phyloP scores from a whole-genome alignment of 345 rosid genomes.

The Chamaenerion angustifolium region DNA sequence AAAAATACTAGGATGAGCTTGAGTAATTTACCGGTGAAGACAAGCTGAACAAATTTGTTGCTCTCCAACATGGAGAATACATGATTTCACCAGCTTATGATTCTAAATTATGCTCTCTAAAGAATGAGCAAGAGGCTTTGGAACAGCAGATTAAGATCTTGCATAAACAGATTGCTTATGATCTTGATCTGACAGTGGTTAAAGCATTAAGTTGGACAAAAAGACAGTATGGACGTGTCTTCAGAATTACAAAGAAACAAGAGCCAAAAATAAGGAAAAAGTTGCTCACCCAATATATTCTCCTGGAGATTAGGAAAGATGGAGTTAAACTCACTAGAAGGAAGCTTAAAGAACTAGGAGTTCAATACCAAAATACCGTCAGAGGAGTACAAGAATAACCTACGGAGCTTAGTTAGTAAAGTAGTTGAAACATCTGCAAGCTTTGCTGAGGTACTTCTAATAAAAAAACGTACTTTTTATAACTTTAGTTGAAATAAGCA shows the following conservation, averaged over 20 bases:
- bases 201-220: conserved; percentile 85
- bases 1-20: conserved; percentile 44
- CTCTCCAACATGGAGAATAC: conserved; percentile 87
- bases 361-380: conserved; percentile 70
- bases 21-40: conserved; percentile 49
- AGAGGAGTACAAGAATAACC: conserved; percentile 72
- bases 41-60: conserved; percentile 65
- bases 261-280: conserved; percentile 93
- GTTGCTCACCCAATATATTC: conserved; percentile 68
- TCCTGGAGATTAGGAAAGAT: conserved; percentile 94
- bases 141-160: conserved; percentile 63
- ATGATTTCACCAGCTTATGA: conserved; percentile 90
- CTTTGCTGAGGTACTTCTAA: conserved; percentile 65
- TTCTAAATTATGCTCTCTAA: conserved; percentile 47
- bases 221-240: conserved; percentile 92
- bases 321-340: conserved; percentile 94
- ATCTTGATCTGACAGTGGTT: conserved; percentile 73
- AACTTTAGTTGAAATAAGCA: conserved; percentile 55
- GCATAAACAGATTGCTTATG: conserved; percentile 73
- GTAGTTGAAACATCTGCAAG: conserved; percentile 70
- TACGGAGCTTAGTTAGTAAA: conserved; percentile 65
- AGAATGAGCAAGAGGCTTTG: conserved; percentile 62
- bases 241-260: conserved; percentile 95
- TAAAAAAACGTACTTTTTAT: background rate
- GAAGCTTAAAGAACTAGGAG: conserved; percentile 85